phyloP scores from a whole-genome alignment of 192 early-diverging fungal genomes.

The Phlyctochytrium arcticum region DNA sequence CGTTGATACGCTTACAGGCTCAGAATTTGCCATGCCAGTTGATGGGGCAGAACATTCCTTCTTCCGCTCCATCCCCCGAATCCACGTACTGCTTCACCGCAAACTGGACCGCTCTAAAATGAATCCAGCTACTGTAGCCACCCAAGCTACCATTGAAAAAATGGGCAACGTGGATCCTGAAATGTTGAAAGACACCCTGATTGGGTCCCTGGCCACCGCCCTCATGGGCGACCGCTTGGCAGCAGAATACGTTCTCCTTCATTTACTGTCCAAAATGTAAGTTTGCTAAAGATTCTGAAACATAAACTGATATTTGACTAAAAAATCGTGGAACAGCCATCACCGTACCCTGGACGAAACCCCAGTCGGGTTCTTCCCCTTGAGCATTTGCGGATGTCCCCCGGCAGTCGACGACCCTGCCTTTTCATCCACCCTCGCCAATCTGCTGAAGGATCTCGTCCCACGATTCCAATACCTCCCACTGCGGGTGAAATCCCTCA shows the following conservation, averaged over 20 bases:
- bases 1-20: neutral
- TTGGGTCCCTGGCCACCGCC: slow-evolving; percentile 9
- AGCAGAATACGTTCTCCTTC: slow-evolving; percentile 33
- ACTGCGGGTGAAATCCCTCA: slow-evolving; percentile 21
- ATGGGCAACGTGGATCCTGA: neutral
- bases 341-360: slow-evolving; percentile 16
- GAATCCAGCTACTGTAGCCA: neutral
- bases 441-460: slow-evolving; percentile 13
- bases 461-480: slow-evolving; percentile 24
- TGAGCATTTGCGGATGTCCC: slow-evolving; percentile 27
- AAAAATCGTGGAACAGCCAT: no score
- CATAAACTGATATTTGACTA: no score
- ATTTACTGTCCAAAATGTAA: slow-evolving; percentile 36
- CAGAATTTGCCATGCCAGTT: neutral
- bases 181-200: neutral
- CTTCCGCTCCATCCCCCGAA: slow-evolving; percentile 4
- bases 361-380: slow-evolving; percentile 30
- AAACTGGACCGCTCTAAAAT: neutral
- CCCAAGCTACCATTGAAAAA: neutral
- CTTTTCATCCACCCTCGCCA: neutral
- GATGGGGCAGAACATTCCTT: slow-evolving; percentile 1
- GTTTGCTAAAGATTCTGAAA: neutral
- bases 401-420: neutral
- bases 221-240: slow-evolving; percentile 31
- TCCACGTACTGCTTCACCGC: slow-evolving; percentile 12